A percentile compares a stretch with the other conserved stretches of the same genome.
These are phyloP conservation scores for Heritiera littoralis DNA, from an alignment of 345 rosid genomes.

Conservation along the genomic window DNA sequence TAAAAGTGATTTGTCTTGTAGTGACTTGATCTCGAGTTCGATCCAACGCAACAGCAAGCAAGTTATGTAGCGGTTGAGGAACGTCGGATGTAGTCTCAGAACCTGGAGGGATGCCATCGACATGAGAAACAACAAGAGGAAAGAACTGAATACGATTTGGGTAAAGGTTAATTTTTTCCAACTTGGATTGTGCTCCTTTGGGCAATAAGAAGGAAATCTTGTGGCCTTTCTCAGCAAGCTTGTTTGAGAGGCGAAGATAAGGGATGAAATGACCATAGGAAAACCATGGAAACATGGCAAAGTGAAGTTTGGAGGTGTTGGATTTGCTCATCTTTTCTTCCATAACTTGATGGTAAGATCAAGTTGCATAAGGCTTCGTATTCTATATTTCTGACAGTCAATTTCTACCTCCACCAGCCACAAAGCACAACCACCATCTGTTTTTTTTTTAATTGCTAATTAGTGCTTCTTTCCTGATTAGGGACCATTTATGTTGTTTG, in stretches of 20 bases:
- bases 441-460: too few relatives aligned
- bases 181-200: conserved; percentile 40
- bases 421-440: too few relatives aligned
- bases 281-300: conserved; percentile 59
- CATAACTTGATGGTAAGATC: too few relatives aligned
- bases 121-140: conserved; percentile 40
- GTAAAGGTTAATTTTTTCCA: conserved; percentile 36
- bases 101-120: conserved; percentile 34
- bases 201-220: conserved; percentile 45
- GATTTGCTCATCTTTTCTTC: too few relatives aligned
- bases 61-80: conserved; percentile 14
- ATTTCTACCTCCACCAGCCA: too few relatives aligned
- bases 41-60: conserved; percentile 1
- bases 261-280: conserved; percentile 24
- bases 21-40: conserved; percentile 21
- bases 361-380: too few relatives aligned
- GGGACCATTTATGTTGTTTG: too few relatives aligned
- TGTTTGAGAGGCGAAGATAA: conserved; percentile 57
- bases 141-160: conserved; percentile 46
- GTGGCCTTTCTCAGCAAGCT: conserved; percentile 52
- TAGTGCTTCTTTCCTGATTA: too few relatives aligned
- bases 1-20: too few relatives aligned
- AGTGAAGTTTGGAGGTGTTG: conserved; percentile 27
- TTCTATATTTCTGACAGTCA: too few relatives aligned
- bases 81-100: not conserved